These are phyloP conservation scores for Amorphotheca resinae DNA, from an alignment of 495 filamentous ascomycete genomes.

Conservation along the genomic window DNA sequence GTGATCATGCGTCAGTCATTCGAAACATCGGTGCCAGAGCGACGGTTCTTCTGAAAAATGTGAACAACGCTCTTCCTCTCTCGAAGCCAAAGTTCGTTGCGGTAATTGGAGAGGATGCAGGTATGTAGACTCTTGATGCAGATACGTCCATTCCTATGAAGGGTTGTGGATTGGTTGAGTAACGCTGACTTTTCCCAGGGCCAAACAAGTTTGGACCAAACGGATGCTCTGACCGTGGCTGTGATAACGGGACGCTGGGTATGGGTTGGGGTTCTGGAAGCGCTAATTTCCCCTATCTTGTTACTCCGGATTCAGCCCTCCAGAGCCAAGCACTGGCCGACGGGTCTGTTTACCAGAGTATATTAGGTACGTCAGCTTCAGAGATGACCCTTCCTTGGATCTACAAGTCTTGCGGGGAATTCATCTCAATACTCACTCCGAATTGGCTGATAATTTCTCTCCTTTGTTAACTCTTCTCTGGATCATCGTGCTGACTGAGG, in stretches of 20 bases:
- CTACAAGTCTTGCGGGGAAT: too few species aligned
- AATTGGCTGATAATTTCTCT: too few species aligned
- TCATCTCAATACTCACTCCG: too few species aligned
- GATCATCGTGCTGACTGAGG: too few species aligned
- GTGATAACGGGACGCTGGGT: slow-evolving; percentile 73
- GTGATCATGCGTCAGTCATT: slow-evolving; percentile 56
- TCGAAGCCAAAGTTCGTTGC: slow-evolving; percentile 61
- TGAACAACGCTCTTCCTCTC: slow-evolving; percentile 57
- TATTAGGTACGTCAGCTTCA: slow-evolving; percentile 38
- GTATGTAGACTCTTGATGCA: too few species aligned
- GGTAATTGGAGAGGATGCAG: slow-evolving; percentile 78
- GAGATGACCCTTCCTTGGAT: too few species aligned
- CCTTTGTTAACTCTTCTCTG: too few species aligned
- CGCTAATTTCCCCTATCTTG: slow-evolving; percentile 78
- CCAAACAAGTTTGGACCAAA: slow-evolving; percentile 68
- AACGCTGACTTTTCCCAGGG: neutral
- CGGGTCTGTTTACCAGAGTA: slow-evolving; percentile 52
- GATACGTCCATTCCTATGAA: too few species aligned
- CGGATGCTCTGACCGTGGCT: slow-evolving; percentile 69
- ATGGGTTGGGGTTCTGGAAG: slow-evolving; percentile 93
- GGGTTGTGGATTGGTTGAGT: too few species aligned
- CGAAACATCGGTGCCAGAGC: slow-evolving; percentile 61
- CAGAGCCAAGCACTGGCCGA: slow-evolving; percentile 55
- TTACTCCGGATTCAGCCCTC: slow-evolving; percentile 78
- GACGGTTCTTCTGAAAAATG: slow-evolving; percentile 88